Conservation (phyloP, 495 filamentous ascomycete genomes). For the Podospora didyma region DNA sequence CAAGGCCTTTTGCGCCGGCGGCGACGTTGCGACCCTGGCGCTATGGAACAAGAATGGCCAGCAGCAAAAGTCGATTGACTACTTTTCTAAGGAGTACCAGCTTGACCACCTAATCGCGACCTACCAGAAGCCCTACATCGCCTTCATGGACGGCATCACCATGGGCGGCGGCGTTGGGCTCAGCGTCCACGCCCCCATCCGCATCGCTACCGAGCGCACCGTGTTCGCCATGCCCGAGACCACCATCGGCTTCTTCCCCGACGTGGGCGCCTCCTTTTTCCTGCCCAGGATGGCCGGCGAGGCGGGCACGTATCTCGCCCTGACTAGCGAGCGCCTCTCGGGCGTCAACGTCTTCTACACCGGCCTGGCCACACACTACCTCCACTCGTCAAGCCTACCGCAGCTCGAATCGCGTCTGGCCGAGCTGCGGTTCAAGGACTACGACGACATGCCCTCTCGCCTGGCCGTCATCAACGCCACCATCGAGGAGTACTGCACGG, state of each 20-base stretch:
- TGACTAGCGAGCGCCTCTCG: slow-evolving; percentile 76
- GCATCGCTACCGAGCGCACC: slow-evolving; percentile 93
- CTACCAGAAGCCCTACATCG: slow-evolving; percentile 86
- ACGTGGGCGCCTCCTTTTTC: slow-evolving; percentile 95
- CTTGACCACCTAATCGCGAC: slow-evolving; percentile 96
- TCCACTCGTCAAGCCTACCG: slow-evolving; percentile 80
- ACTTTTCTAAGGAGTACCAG: slow-evolving; percentile 88
- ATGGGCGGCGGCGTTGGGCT: slow-evolving; percentile 98
- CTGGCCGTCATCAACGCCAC: slow-evolving; percentile 73
- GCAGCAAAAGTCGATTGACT: slow-evolving; percentile 65
- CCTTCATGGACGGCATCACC: slow-evolving; percentile 95
- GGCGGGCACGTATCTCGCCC: slow-evolving; percentile 82
- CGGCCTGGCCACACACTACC: slow-evolving; percentile 88
- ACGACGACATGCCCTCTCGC: slow-evolving; percentile 54
- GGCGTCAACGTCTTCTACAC: slow-evolving; percentile 81
- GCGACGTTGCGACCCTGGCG: slow-evolving; percentile 79
- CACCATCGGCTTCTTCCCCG: slow-evolving; percentile 95
- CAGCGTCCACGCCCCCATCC: slow-evolving; percentile 89
- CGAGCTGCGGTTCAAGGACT: slow-evolving; percentile 82
- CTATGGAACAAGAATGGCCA: slow-evolving; percentile 61
- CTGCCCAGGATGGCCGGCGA: slow-evolving; percentile 80
- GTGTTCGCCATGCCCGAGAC: slow-evolving; percentile 98
- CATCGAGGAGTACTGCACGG: slow-evolving; percentile 85
- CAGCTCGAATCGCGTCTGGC: slow-evolving; percentile 79
- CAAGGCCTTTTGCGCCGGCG: slow-evolving; percentile 88